phyloP scores from a whole-genome alignment of 306 rosid species.

The Oemleria cerasiformis region DNA sequence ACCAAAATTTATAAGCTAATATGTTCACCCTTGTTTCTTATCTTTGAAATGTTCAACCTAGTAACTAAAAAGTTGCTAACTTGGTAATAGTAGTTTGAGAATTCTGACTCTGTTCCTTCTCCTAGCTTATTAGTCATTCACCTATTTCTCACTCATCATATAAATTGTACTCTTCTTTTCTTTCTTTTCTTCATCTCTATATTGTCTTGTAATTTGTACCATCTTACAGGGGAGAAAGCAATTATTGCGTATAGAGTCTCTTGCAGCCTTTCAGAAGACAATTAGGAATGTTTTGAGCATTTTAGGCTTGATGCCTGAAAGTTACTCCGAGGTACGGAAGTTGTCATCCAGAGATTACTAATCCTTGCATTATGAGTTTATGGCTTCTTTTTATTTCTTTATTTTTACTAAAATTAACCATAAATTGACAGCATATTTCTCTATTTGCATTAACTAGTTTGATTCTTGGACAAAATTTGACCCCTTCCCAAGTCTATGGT shows the following conservation, averaged over 20 bases:
- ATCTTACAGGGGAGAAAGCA: slow-evolving; percentile 73
- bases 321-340: slow-evolving; percentile 61
- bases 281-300: slow-evolving; percentile 50
- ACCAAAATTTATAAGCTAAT: neutral
- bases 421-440: neutral
- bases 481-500: neutral
- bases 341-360: slow-evolving; percentile 18
- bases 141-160: slow-evolving; percentile 17
- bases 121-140: neutral
- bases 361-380: slow-evolving; percentile 11
- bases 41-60: neutral
- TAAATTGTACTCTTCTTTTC: neutral
- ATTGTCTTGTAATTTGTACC: slow-evolving; percentile 24
- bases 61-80: neutral
- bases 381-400: neutral
- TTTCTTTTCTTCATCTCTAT: neutral
- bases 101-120: neutral
- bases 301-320: slow-evolving; percentile 75
- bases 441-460: neutral
- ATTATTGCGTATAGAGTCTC: slow-evolving; percentile 70
- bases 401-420: neutral
- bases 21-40: neutral
- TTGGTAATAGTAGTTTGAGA: neutral
- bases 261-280: slow-evolving; percentile 62
- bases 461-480: neutral